Evolutionary conservation across 1,139 yeast genomes (phyloP), one percentile per base, ranked within the genome.

Genomic region (Nadsonia commutata): DNA sequence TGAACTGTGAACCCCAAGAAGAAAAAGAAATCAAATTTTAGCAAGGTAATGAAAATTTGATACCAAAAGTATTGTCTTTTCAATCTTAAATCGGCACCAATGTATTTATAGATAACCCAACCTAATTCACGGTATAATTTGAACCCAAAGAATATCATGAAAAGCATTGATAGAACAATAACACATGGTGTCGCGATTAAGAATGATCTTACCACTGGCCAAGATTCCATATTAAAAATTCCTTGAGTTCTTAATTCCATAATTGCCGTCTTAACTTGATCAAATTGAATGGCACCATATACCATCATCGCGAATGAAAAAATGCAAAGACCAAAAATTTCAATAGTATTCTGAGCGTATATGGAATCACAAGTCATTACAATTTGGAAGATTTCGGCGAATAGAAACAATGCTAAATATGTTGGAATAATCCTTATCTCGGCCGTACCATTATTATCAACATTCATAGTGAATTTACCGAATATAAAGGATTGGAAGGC

Each of bases 1-100:
- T 73, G 78, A 33, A 72, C 64, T 1, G 77, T 71, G 55, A 72
- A 73, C 1, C 76, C 78, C 39, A 72, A 55, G 49, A 72, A 71
- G 58, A 70, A 71, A 62, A 70, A 71, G 44, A 71, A 67, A 49
- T 67, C 72, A 50, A 70, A 68, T 40, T 70, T 64, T 23, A 71
- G 58, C 37, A 71, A 57, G 4, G 70, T 57, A 39, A 51, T 51
- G 45, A 55, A 57, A 27, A 57, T 49, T 47, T 71, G 72, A 52
- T 68, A 71, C 16, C 60, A 53, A 40, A 64, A 57, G 52, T 67
- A 70, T 51, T 70, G 61, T 20, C 62, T 56, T 48, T 66, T 64
- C 49, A 69, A 62, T n/a, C 55, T 53, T 21, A 67, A 51, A 51
- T 70, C 73, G 2, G 74, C 77, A 2, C 78, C 78, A 41, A 72